These are phyloP conservation scores for Anthracocystis setariae DNA, from an alignment of 1,284 basidiomycete genomes.

Conservation along the genomic window DNA sequence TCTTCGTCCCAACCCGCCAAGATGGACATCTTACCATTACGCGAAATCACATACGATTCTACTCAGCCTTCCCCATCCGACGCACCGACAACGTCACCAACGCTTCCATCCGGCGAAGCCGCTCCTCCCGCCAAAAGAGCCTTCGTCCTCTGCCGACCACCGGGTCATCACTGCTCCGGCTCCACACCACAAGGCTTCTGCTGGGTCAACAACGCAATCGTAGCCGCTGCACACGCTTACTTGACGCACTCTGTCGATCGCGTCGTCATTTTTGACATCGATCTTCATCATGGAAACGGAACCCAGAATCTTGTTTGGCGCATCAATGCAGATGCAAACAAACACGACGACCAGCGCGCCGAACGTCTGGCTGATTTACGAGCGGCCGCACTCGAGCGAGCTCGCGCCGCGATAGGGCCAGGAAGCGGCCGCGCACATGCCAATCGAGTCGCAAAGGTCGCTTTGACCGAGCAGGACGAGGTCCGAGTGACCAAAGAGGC, in stretches of 20 bases:
- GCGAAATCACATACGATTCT: conserved; percentile 18
- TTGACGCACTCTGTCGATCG: conserved; percentile 81
- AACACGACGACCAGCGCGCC: conserved; percentile 44
- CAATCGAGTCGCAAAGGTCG: conserved; percentile 15
- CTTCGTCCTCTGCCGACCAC: conserved; percentile 65
- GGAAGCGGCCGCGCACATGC: conserved; percentile 22
- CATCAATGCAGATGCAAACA: conserved; percentile 83
- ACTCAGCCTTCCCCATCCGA: not conserved
- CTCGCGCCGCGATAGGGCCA: conserved; percentile 15
- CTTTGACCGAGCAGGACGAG: conserved; percentile 28
- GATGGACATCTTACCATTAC: conserved; percentile 1
- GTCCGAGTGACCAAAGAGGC: conserved; percentile 23
- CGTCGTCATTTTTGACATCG: conserved; percentile 89
- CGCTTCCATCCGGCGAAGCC: not conserved
- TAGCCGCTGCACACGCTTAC: conserved; percentile 92
- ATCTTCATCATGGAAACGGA: conserved; percentile 87
- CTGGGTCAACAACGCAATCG: conserved; percentile 90
- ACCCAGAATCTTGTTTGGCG: conserved; percentile 91
- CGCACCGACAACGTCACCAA: too few species aligned
- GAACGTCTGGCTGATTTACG: conserved; percentile 44
- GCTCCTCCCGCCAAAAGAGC: conserved; percentile 52
- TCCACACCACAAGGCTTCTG: conserved; percentile 80
- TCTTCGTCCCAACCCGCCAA: not conserved
- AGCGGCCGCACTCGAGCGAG: conserved; percentile 27
- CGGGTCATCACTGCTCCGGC: conserved; percentile 67